phyloP scores from a whole-genome alignment of 805 yeast genomes.

The Nakazawaea ernobii region DNA sequence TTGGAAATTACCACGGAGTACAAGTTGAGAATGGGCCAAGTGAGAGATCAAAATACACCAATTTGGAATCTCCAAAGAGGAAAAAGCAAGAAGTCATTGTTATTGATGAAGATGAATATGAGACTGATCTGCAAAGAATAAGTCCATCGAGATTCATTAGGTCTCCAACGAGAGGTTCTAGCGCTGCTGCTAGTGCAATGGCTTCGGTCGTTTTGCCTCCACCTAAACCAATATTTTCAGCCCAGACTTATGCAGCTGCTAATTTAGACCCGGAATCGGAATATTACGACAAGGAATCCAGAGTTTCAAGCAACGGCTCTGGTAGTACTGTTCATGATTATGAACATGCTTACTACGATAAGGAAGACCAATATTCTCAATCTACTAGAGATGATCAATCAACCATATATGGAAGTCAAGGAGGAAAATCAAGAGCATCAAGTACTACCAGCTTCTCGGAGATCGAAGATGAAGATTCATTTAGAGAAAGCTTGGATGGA shows the following conservation, averaged over 20 bases:
- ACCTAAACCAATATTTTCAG: slow-evolving; percentile 63
- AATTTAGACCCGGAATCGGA: slow-evolving; percentile 14
- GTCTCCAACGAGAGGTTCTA: slow-evolving; percentile 26
- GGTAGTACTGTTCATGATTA: neutral
- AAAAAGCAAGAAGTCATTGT: slow-evolving; percentile 43
- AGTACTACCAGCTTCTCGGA: slow-evolving; percentile 2
- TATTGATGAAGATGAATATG: slow-evolving; percentile 36
- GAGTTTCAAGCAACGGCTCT: slow-evolving; percentile 4
- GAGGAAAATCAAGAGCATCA: neutral
- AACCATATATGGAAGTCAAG: slow-evolving; percentile 1
- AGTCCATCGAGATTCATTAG: slow-evolving; percentile 17
- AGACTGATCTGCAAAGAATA: slow-evolving; percentile 26
- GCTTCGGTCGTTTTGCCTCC: slow-evolving; percentile 42
- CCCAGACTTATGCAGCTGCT: slow-evolving; percentile 59
- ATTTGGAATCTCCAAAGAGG: slow-evolving; percentile 68
- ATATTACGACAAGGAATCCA: neutral
- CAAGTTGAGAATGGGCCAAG: slow-evolving; percentile 26
- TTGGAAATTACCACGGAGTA: slow-evolving; percentile 13
- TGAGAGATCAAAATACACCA: slow-evolving; percentile 62
- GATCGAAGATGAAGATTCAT: slow-evolving; percentile 1
- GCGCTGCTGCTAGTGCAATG: slow-evolving; percentile 23
- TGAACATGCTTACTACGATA: neutral
- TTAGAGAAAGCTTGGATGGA: slow-evolving; percentile 21
- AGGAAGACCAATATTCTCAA: neutral
- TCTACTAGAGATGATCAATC: slow-evolving; percentile 1